Evolutionary conservation across 169 alveolate species (phyloP).

Genomic region (Plasmodium fragile): DNA sequence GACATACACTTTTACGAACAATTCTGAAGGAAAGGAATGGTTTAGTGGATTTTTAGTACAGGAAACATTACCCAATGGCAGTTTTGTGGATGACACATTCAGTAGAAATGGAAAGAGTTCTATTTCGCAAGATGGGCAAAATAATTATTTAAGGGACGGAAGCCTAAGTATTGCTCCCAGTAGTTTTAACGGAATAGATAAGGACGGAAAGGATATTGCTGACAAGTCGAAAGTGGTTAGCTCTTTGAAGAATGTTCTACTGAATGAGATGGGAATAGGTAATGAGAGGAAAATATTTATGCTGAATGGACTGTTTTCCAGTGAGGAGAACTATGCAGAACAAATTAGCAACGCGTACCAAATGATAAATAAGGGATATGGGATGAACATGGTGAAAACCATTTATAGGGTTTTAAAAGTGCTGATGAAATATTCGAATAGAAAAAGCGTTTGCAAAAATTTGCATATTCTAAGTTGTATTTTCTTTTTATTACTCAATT

Average conservation of each 20-base stretch:
- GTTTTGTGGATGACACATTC: not conserved
- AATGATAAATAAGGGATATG: not conserved
- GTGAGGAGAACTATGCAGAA: not conserved
- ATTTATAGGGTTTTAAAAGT: slow-evolving; percentile 36
- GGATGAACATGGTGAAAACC: not conserved
- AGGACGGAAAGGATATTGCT: not conserved
- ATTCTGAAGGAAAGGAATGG: not conserved
- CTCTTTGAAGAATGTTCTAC: not conserved
- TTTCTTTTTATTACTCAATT: slow-evolving; percentile 32
- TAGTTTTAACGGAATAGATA: not conserved
- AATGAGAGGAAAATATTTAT: not conserved
- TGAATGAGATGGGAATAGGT: not conserved
- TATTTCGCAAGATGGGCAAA: not conserved
- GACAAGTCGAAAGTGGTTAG: not conserved
- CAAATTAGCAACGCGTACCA: not conserved
- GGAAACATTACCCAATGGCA: not conserved
- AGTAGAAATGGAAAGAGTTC: not conserved
- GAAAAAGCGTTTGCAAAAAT: slow-evolving; percentile 28
- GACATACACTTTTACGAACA: not conserved
- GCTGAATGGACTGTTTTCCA: not conserved
- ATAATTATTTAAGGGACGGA: not conserved
- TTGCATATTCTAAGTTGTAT: slow-evolving; percentile 40
- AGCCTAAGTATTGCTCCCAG: not conserved
- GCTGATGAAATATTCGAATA: slow-evolving; percentile 15
- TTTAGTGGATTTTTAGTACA: not conserved